Conservation (phyloP, 768 basidiomycete genomes). For the Coprinopsis marcescibilis region DNA sequence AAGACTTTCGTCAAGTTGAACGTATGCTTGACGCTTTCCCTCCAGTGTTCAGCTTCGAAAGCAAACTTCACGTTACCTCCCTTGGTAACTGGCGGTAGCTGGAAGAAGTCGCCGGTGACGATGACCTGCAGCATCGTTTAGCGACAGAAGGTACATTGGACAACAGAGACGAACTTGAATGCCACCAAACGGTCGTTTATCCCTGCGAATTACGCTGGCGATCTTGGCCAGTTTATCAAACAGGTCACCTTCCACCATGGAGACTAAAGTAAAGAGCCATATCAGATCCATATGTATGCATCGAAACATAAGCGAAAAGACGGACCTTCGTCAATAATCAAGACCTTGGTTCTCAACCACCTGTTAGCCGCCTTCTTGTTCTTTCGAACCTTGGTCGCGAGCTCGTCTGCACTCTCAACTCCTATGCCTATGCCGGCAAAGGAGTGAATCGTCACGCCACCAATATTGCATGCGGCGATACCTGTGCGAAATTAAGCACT, state of each 20-base stretch:
- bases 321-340: slow-evolving; percentile 78
- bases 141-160: neutral
- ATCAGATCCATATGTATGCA: neutral
- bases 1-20: slow-evolving; percentile 96
- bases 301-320: slow-evolving; percentile 6
- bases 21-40: slow-evolving; percentile 63
- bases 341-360: slow-evolving; percentile 81
- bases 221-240: slow-evolving; percentile 87
- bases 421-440: slow-evolving; percentile 94
- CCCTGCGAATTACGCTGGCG: slow-evolving; percentile 58
- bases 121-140: slow-evolving; percentile 49
- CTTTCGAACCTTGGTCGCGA: slow-evolving; percentile 63
- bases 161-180: slow-evolving; percentile 59
- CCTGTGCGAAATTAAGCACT: slow-evolving; percentile 31
- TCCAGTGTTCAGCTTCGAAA: slow-evolving; percentile 85
- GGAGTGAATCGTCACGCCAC: slow-evolving; percentile 91
- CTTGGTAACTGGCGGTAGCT: slow-evolving; percentile 88
- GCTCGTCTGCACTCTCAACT: slow-evolving; percentile 51
- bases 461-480: slow-evolving; percentile 97
- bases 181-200: slow-evolving; percentile 78
- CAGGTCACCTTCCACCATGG: slow-evolving; percentile 92
- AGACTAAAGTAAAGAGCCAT: slow-evolving; percentile 49
- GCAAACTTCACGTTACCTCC: slow-evolving; percentile 72
- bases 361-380: slow-evolving; percentile 78
- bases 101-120: slow-evolving; percentile 97